Percentiles rank a stretch among this genome's conserved stretches.
These are phyloP conservation scores for Bryopsis sp. DNA, from an alignment of 139 green algal species.

Conservation along the genomic window DNA sequence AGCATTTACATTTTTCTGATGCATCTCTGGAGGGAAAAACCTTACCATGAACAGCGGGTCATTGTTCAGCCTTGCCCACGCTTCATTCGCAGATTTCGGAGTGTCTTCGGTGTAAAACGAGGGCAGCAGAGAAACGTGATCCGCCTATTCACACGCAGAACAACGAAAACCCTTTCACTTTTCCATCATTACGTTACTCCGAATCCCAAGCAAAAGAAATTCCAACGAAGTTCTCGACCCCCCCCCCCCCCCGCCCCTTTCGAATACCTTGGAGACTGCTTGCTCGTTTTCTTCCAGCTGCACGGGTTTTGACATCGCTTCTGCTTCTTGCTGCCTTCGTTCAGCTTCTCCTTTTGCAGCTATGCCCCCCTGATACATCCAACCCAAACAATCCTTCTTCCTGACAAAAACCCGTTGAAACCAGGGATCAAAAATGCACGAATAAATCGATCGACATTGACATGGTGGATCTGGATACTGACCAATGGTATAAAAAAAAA, in stretches of 20 bases:
- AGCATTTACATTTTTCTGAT: neutral
- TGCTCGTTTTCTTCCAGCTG: conserved; percentile 22
- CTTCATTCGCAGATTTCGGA: conserved; percentile 71
- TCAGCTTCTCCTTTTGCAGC: conserved; percentile 63
- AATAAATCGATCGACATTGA: neutral
- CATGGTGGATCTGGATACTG: too few relatives aligned
- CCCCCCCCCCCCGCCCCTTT: neutral
- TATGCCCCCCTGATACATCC: conserved; percentile 89
- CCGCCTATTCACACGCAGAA: conserved; percentile 19
- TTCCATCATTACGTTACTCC: neutral
- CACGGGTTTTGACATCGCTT: conserved; percentile 46
- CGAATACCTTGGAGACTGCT: neutral
- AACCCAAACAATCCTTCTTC: conserved; percentile 74
- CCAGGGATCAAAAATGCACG: neutral
- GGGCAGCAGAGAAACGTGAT: conserved; percentile 36
- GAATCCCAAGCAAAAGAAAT: neutral
- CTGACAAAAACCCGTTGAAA: neutral
- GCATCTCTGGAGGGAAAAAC: neutral
- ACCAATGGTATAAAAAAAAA: too few relatives aligned
- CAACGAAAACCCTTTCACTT: neutral
- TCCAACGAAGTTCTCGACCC: too few relatives aligned
- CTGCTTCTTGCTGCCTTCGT: conserved; percentile 17
- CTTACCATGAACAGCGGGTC: conserved; percentile 77
- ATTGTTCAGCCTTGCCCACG: conserved; percentile 79
- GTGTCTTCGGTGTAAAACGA: conserved; percentile 55